A percentile compares a stretch with the other conserved stretches of the same genome.
Evolutionary conservation across 2,329 filamentous ascomycete genomes (phyloP).

Genomic region (Scortechinia acanthostroma): DNA sequence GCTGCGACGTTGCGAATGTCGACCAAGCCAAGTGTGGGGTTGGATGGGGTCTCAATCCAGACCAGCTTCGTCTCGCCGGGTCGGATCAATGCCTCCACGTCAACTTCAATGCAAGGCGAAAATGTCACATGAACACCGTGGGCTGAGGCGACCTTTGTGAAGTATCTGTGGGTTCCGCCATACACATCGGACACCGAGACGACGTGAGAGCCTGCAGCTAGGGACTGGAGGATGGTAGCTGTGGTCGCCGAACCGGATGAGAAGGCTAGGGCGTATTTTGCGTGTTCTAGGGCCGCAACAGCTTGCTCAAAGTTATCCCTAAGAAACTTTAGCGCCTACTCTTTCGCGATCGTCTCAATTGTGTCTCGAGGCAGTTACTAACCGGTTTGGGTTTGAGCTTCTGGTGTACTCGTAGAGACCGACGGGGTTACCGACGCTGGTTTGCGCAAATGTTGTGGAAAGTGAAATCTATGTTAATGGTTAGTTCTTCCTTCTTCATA

Average conservation of each 20-base stretch:
- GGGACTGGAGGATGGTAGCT: conserved; percentile 55
- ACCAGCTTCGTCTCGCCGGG: conserved; percentile 78
- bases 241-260: conserved; percentile 62
- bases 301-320: conserved; percentile 57
- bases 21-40: conserved; percentile 86
- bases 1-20: conserved; percentile 82
- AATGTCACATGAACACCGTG: conserved; percentile 94
- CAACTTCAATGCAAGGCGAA: conserved; percentile 82
- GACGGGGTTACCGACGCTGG: conserved; percentile 50
- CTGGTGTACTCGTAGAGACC: conserved; percentile 58
- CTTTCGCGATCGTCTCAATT: background rate
- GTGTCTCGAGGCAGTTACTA: background rate
- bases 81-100: conserved; percentile 77
- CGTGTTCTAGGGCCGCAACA: conserved; percentile 56
- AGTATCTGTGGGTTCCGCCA: conserved; percentile 95
- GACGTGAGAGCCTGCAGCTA: conserved; percentile 76
- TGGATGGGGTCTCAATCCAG: conserved; percentile 94
- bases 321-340: background rate
- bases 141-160: conserved; percentile 91
- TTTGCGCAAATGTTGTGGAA: conserved; percentile 60
- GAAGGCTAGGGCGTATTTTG: conserved; percentile 58
- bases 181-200: conserved; percentile 97
- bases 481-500: too few species aligned
- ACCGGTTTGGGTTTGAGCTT: conserved; percentile 53
- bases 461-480: conserved; percentile 47